Conservation (phyloP, 2,329 filamentous ascomycete genomes). For the Exophiala calicioides region DNA sequence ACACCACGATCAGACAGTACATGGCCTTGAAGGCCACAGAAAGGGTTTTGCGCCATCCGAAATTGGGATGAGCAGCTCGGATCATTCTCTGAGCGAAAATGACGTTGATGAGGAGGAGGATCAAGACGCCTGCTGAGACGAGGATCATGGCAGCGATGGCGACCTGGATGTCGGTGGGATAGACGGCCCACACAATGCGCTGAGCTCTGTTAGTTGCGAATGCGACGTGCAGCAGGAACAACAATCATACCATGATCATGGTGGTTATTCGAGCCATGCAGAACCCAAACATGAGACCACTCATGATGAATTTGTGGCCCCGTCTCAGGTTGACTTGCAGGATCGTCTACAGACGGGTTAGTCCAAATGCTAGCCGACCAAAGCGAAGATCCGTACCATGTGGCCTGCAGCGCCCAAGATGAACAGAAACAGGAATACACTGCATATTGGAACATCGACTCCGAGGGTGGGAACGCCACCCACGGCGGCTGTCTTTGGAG, state of each 20-base stretch:
- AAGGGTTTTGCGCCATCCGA: constrained; percentile 67
- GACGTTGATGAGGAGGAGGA: constrained; percentile 77
- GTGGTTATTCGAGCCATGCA: constrained; percentile 52
- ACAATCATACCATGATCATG: constrained; percentile 41
- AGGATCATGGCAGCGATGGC: constrained; percentile 66
- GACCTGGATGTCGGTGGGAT: constrained; percentile 46
- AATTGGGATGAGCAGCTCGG: constrained; percentile 67
- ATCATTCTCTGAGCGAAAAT: constrained; percentile 75
- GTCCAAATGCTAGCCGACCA: not conserved
- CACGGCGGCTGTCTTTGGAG: constrained; percentile 34
- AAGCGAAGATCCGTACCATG: constrained; percentile 35
- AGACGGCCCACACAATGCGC: constrained; percentile 58
- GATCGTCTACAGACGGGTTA: constrained; percentile 33
- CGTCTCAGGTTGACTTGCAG: constrained; percentile 45
- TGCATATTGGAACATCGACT: constrained; percentile 54
- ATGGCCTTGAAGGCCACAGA: constrained; percentile 58
- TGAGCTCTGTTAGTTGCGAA: not conserved
- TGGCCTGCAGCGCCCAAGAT: constrained; percentile 44
- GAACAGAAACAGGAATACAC: constrained; percentile 60
- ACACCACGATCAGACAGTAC: constrained; percentile 59
- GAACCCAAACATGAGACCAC: constrained; percentile 49
- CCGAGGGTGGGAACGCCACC: constrained; percentile 54
- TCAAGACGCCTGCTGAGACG: constrained; percentile 69
- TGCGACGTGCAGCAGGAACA: not conserved
- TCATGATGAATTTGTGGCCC: constrained; percentile 53